Base-by-base conservation (phyloP, 805 yeast species). In the Zygoascus bituminiphila region DNA sequence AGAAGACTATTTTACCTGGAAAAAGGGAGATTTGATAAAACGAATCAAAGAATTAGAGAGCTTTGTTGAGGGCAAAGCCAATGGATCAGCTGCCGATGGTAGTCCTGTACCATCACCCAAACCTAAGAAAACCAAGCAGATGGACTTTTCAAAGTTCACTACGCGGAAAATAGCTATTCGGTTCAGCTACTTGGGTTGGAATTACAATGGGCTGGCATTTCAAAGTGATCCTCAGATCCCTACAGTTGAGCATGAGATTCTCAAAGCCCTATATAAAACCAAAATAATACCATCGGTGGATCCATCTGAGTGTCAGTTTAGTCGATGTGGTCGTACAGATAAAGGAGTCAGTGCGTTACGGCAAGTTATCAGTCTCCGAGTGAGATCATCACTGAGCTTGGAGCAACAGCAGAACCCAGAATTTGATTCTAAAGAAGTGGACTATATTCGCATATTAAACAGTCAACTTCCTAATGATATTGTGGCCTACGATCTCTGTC, bases 341-440 rank as follows among this genome's bases (percentile, higher is more conserved):
- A 79, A 78, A 55, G 98, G 97, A n/a, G 98, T 91, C 12, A 86
- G 96, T 68, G 98, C 98, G 0, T 78, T 93, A 82, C 85, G 87
- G 54, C 98, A 93, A 65, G 98, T 93, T 2, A 82, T 93, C 4
- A 82, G 96, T 0, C 67, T 93, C 35, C 66, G 71, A 14, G 81
- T 91, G 23, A 73, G 98, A 55, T 87, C 96, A 0, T 70, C 71
- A 20, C 65, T 93, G 37, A 60, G 78, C 0, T 56, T 58, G 1
- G 89, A 82, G 41, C 85, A 87, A 45, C 88, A 88, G 53, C 17
- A 42, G 9, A 73, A 77, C 49, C 71, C 78, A 0, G 64, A 48
- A 0, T 76, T 74, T 57, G 97, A 93, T 62, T 47, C 26, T 1
- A 71, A 68, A 51, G 98, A 91, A 62, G 64, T 89, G 2, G 85